Evolutionary conservation across 495 filamentous ascomycete species (phyloP).

Genomic region (Aspergillus olivimuriae): DNA sequence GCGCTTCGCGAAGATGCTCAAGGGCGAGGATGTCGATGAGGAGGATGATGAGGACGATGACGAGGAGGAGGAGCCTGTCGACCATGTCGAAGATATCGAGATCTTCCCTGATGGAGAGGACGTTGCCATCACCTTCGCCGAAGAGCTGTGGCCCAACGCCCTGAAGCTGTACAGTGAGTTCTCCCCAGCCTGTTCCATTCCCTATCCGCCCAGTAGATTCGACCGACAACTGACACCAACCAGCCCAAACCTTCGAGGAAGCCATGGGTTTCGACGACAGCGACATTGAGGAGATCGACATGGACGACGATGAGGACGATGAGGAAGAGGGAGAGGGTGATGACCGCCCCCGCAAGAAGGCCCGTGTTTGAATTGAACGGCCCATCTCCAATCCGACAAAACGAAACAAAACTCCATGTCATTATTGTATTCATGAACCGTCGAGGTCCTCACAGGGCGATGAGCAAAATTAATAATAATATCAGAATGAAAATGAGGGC

Average conservation of each 20-base stretch:
- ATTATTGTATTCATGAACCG: neutral
- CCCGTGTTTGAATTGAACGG: slow-evolving; percentile 27
- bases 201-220: no score
- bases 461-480: slow-evolving; percentile 68
- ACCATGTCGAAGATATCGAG: slow-evolving; percentile 53
- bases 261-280: slow-evolving; percentile 29
- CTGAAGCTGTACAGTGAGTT: slow-evolving; percentile 85
- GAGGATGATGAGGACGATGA: slow-evolving; percentile 44
- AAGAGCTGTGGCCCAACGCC: slow-evolving; percentile 82
- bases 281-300: slow-evolving; percentile 31
- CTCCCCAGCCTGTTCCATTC: neutral
- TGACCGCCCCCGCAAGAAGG: slow-evolving; percentile 36
- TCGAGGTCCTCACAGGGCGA: slow-evolving; percentile 42
- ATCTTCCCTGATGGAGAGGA: slow-evolving; percentile 78
- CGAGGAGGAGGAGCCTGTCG: slow-evolving; percentile 47
- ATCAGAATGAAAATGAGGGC: slow-evolving; percentile 80
- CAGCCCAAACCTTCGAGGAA: slow-evolving; percentile 24
- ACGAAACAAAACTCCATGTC: neutral
- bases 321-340: slow-evolving; percentile 24
- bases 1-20: slow-evolving; percentile 47
- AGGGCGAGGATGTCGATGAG: slow-evolving; percentile 43
- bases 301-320: slow-evolving; percentile 13
- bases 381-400: neutral
- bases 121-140: slow-evolving; percentile 68
- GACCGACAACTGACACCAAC: neutral